Percentiles rank a stretch among this genome's conserved stretches.
Conservation (phyloP, 768 basidiomycete genomes). For the Termitomyces titanicus region DNA sequence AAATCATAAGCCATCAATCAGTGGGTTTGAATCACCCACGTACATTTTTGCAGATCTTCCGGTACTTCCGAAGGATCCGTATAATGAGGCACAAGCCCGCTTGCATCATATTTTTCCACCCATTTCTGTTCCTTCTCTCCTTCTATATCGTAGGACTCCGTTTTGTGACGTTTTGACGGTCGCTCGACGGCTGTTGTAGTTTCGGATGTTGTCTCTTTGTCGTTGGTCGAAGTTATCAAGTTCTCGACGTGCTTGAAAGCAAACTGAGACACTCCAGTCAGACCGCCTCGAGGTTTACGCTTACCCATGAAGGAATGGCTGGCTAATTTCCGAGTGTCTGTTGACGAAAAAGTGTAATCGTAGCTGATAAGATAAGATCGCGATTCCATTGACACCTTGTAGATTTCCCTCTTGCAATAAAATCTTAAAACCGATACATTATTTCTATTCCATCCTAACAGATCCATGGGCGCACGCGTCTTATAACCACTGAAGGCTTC, state of each 20-base stretch:
- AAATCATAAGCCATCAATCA: background rate
- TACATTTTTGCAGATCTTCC: constrained; percentile 79
- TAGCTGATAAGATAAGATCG: background rate
- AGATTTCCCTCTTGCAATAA: too few species aligned
- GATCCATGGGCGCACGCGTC: too few species aligned
- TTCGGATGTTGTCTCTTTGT: background rate
- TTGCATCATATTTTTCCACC: constrained; percentile 58
- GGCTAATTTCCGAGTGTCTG: too few species aligned
- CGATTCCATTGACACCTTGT: too few species aligned
- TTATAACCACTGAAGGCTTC: too few species aligned
- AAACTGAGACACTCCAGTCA: constrained; percentile 43
- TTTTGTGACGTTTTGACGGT: constrained; percentile 35
- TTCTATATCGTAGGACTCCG: constrained; percentile 14
- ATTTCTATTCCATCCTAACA: too few species aligned
- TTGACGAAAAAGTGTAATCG: background rate
- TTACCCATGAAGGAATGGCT: constrained; percentile 24
- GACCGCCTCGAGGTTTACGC: constrained; percentile 29
- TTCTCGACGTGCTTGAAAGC: constrained; percentile 26
- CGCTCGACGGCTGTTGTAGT: constrained; percentile 5
- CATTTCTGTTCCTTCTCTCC: constrained; percentile 15
- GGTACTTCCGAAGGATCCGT: constrained; percentile 66
- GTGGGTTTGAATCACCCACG: constrained; percentile 23
- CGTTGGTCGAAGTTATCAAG: background rate
- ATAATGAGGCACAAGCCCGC: constrained; percentile 72
- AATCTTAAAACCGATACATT: too few species aligned